Evolutionary conservation across 2,329 filamentous ascomycete species (phyloP), one percentile per base, ranked within the genome.

Genomic region (Fusarium dimerum): DNA sequence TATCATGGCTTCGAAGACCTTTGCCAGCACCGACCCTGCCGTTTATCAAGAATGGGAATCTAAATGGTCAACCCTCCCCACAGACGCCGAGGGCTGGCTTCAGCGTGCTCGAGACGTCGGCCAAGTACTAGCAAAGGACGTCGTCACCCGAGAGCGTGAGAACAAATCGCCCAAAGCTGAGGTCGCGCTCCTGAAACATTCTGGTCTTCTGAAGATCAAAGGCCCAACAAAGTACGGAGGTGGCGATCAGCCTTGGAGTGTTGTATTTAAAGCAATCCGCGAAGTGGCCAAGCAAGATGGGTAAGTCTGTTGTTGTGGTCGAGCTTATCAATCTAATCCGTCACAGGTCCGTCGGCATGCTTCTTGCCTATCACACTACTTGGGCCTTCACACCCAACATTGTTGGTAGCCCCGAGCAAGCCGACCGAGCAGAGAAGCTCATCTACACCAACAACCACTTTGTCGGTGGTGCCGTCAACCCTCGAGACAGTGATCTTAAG

Each of bases 371-470:
- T 58, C 84, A 87, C 60, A 71, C 87, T 5, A 72, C 86, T 8
- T 88, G 84, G 84, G 83, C 79, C 0, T 82, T 77, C 0, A 86
- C 81, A 0, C 82, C 82, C 15, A 81, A 80, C 52, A 72, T 87
- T 0, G 80, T 87, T 10, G 85, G 85, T 2, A 84, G 75, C 1
- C 67, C 78, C 0, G 80, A 85, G 57, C 85, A 88, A 65, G 78
- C 77, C 16, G 82, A 85, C 13, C 78, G 78, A 16, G 68, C 76
- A 2, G 78, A 85, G 51, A 73, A 84, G 55, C 68, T 79, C 46
- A 83, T 88, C 61, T 78, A 85, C 53, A 68, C 74, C 16, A 86
- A 86, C 69, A 87, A 88, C 65, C 85, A 82, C 68, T 87, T 86
- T 55, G 76, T 88, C 13, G 84, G 85, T 8, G 85, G 81, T 20